Percentiles rank a stretch among this genome's conserved stretches.
These are phyloP conservation scores for Spergularia azorica DNA, from an alignment of 179 eudicot genomes.

Conservation along the genomic window DNA sequence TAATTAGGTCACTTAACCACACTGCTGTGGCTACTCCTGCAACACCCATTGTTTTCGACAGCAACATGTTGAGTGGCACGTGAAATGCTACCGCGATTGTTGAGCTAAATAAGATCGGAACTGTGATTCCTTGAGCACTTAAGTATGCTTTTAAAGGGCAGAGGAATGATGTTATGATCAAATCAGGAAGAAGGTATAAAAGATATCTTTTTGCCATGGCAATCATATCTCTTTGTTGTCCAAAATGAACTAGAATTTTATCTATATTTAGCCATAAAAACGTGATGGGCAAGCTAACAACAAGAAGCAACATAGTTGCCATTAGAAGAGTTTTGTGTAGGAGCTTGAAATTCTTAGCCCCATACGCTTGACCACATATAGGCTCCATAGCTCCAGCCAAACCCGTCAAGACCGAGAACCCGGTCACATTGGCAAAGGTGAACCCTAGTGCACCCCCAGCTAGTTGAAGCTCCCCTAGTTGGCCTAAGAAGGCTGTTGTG, in stretches of 20 bases:
- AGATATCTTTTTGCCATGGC: constrained; percentile 45
- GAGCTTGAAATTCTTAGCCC: constrained; percentile 75
- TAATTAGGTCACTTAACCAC: constrained; percentile 65
- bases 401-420: constrained; percentile 74
- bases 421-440: constrained; percentile 89
- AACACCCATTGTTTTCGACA: constrained; percentile 58
- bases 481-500: constrained; percentile 75
- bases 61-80: constrained; percentile 58
- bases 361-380: constrained; percentile 89
- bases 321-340: constrained; percentile 85
- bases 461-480: constrained; percentile 74
- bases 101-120: constrained; percentile 75
- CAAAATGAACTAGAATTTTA: constrained; percentile 56
- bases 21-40: constrained; percentile 79
- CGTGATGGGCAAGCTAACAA: constrained; percentile 53
- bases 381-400: constrained; percentile 90
- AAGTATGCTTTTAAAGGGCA: constrained; percentile 78
- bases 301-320: constrained; percentile 59
- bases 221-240: constrained; percentile 70
- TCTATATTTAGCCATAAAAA: constrained; percentile 81
- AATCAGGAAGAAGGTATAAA: constrained; percentile 69
- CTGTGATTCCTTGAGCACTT: constrained; percentile 67
- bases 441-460: constrained; percentile 86
- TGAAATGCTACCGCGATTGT: constrained; percentile 56
- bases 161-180: constrained; percentile 59